A percentile compares a stretch with the other conserved stretches of the same genome.
Evolutionary conservation across 75 land plant species (phyloP).

Genomic region (Picea glauca): DNA sequence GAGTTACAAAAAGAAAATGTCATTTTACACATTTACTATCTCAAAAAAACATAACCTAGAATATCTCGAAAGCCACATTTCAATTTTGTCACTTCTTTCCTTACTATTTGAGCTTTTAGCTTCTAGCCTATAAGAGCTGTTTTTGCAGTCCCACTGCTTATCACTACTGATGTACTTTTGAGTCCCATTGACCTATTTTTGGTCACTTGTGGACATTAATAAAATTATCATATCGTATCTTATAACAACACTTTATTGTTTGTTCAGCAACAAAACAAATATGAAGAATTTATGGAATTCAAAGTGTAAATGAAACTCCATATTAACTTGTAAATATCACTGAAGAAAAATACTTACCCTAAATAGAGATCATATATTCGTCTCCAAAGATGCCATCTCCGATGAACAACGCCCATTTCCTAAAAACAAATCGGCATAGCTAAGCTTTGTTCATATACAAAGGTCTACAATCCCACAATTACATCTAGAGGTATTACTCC

Average conservation of each 20-base stretch:
- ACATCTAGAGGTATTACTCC: not conserved
- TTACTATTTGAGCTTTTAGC: too few species aligned
- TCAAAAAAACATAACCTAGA: too few species aligned
- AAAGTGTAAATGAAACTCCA: not conserved
- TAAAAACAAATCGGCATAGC: slow-evolving; percentile 11
- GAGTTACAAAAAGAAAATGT: too few species aligned
- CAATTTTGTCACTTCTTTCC: too few species aligned
- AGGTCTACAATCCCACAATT: not conserved
- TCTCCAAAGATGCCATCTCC: slow-evolving; percentile 98
- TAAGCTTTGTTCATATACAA: not conserved
- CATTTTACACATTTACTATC: too few species aligned
- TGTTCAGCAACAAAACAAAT: not conserved
- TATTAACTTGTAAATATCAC: not conserved
- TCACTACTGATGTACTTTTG: too few species aligned
- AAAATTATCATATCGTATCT: too few species aligned
- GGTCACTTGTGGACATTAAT: too few species aligned
- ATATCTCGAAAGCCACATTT: too few species aligned
- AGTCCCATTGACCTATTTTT: too few species aligned
- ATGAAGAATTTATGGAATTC: not conserved
- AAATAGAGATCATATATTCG: slow-evolving; percentile 88
- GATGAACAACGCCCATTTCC: slow-evolving; percentile 92
- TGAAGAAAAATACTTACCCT: slow-evolving; percentile 51
- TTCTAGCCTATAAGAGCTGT: too few species aligned
- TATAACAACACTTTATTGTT: not conserved
- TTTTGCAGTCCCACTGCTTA: too few species aligned